phyloP scores from a whole-genome alignment of 1,284 basidiomycete genomes.

The Mycosarcoma mackinlayi region DNA sequence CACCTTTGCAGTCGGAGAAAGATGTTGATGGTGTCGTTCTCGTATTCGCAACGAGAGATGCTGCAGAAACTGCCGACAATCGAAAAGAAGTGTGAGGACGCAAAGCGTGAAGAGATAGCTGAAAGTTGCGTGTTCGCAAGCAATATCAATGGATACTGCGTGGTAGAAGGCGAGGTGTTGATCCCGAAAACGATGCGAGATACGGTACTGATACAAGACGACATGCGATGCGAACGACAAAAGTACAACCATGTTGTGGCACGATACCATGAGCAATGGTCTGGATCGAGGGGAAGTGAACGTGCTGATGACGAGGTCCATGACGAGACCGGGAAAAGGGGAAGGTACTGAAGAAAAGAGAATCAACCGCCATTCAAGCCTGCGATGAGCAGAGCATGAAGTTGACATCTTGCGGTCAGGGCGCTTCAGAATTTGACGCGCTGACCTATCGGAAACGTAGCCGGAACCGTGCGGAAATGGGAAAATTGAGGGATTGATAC shows the following conservation, averaged over 20 bases:
- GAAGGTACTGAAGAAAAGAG: slow-evolving; percentile 6
- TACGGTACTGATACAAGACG: slow-evolving; percentile 25
- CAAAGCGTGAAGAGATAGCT: neutral
- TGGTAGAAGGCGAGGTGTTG: neutral
- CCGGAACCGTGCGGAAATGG: neutral
- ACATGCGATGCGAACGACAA: slow-evolving; percentile 29
- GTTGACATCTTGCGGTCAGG: slow-evolving; percentile 34
- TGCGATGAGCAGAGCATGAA: neutral
- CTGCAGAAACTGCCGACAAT: too few species aligned
- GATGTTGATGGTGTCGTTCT: too few species aligned
- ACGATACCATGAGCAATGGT: neutral
- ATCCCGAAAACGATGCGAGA: neutral
- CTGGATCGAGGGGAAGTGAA: neutral
- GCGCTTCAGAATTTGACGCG: slow-evolving; percentile 57
- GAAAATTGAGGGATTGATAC: neutral
- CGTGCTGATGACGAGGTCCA: neutral
- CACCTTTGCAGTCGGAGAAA: too few species aligned
- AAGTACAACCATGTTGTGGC: slow-evolving; percentile 20
- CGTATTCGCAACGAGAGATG: too few species aligned
- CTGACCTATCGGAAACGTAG: slow-evolving; percentile 15
- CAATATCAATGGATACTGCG: slow-evolving; percentile 6
- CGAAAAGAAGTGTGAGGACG: neutral
- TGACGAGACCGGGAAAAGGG: too few species aligned
- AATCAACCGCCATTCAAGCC: slow-evolving; percentile 11
- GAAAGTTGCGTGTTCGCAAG: neutral